A percentile compares a stretch with the other conserved stretches of the same genome.
These are phyloP conservation scores for Euptelea pleiosperma DNA, from an alignment of 164 flowering plant species.

Conservation along the genomic window DNA sequence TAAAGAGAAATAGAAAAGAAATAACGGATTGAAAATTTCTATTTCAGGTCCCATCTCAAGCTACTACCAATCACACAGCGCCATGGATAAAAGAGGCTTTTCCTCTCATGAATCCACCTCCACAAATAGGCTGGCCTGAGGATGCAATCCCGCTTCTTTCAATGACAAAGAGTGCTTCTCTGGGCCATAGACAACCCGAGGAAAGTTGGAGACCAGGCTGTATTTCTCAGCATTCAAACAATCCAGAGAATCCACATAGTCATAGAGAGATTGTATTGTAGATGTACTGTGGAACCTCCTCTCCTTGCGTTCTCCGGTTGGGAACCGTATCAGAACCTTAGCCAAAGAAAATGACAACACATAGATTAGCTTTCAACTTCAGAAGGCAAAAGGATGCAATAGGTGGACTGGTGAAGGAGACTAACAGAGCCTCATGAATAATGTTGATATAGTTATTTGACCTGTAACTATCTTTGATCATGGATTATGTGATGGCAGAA, in stretches of 20 bases:
- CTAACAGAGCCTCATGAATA: not conserved
- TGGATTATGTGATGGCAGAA: too few species aligned
- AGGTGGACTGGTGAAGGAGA: not conserved
- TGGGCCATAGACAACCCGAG: constrained; percentile 67
- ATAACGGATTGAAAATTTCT: not conserved
- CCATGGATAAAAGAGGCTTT: not conserved
- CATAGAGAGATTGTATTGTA: constrained; percentile 71
- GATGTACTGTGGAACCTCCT: constrained; percentile 72
- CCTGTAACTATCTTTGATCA: too few species aligned
- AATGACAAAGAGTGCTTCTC: constrained; percentile 66
- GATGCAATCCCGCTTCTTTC: constrained; percentile 91
- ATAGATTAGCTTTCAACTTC: not conserved
- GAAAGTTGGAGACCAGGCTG: constrained; percentile 85
- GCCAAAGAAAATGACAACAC: not conserved
- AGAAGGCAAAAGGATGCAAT: not conserved
- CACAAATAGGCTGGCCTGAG: constrained; percentile 92
- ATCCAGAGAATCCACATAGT: constrained; percentile 89
- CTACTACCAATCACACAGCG: not conserved
- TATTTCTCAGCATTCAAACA: constrained; percentile 66
- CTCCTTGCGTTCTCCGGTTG: constrained; percentile 86
- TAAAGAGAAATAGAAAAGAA: not conserved
- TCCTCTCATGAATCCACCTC: constrained; percentile 48
- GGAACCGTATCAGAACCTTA: constrained; percentile 87
- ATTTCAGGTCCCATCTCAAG: constrained; percentile 15
- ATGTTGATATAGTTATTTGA: too few species aligned